A percentile compares a stretch with the other conserved stretches of the same genome.
These are phyloP conservation scores for Eimeria brunetti DNA, from an alignment of 169 alveolate genomes.

Conservation along the genomic window DNA sequence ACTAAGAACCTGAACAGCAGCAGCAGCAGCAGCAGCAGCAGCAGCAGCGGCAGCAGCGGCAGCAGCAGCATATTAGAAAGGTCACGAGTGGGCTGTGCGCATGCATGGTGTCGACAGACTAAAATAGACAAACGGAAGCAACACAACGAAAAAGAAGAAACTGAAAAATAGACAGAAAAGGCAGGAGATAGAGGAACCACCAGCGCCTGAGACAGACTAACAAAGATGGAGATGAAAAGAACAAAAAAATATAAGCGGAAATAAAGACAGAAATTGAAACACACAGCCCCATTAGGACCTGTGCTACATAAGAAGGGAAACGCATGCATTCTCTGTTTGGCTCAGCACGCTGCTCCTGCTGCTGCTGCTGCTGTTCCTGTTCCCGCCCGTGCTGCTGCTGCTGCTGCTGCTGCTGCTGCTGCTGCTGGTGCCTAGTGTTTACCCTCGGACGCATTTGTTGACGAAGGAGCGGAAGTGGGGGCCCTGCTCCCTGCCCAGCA, in stretches of 20 bases:
- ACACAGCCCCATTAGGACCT: not conserved
- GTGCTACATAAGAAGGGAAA: not conserved
- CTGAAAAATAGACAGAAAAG: not conserved
- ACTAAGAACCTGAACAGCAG: constrained; percentile 89
- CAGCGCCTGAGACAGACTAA: not conserved
- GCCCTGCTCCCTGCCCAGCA: constrained; percentile 92
- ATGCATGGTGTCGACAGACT: not conserved
- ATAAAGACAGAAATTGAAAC: not conserved
- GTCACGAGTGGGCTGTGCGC: not conserved
- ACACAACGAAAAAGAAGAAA: not conserved
- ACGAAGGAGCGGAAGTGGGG: constrained; percentile 77
- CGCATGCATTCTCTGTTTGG: not conserved
- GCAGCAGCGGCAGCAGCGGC: not conserved
- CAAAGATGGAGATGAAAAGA: not conserved
- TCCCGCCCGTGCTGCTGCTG: not conserved
- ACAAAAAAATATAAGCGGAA: not conserved
- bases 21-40: constrained; percentile 14
- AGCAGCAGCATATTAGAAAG: not conserved
- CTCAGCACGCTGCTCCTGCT: not conserved
- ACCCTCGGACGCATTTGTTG: constrained; percentile 86
- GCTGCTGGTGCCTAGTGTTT: not conserved
- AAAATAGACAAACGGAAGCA: not conserved
- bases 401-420: constrained; percentile 6
- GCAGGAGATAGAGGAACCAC: not conserved
- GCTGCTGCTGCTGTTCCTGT: not conserved